Conservation (phyloP, 139 green algal genomes). For the Bryopsis sp. region DNA sequence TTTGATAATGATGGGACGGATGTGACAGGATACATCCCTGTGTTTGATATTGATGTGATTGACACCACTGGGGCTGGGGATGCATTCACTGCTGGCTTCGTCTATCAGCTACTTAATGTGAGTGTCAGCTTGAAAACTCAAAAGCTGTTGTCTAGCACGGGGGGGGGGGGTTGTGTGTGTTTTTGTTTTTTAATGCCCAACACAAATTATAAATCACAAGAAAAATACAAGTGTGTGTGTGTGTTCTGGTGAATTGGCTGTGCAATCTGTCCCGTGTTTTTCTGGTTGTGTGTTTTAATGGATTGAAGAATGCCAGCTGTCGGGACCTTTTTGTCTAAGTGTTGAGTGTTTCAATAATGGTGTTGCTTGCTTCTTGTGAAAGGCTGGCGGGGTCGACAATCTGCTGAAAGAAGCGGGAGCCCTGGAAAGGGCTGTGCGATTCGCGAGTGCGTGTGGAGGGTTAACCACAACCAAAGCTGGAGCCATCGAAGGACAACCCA, state of each 20-base stretch:
- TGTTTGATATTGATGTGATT: constrained; percentile 38
- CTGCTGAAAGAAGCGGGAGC: constrained; percentile 34
- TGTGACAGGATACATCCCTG: constrained; percentile 3
- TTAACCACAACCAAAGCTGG: constrained; percentile 57
- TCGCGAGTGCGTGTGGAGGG: constrained; percentile 37
- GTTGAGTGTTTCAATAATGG: neutral
- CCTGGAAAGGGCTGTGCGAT: constrained; percentile 51
- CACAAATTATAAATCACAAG: constrained; percentile 1
- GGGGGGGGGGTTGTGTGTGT: neutral
- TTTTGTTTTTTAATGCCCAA: neutral
- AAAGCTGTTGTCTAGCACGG: too few relatives aligned
- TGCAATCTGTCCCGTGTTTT: neutral
- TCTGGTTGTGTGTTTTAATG: neutral
- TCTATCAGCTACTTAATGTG: constrained; percentile 47
- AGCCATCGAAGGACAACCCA: constrained; percentile 67
- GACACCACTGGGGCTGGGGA: constrained; percentile 88
- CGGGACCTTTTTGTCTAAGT: constrained; percentile 13
- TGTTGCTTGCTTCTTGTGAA: neutral
- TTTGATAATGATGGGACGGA: constrained; percentile 26
- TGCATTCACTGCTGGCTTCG: constrained; percentile 73
- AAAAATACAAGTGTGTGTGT: neutral
- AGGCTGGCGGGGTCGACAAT: constrained; percentile 49
- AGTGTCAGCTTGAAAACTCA: neutral
- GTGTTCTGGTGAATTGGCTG: neutral
- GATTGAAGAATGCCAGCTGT: too few relatives aligned